Evolutionary conservation across 1,139 yeast genomes (phyloP), one percentile per base, ranked within the genome.

Genomic region (Debaryomyces singareniensis): DNA sequence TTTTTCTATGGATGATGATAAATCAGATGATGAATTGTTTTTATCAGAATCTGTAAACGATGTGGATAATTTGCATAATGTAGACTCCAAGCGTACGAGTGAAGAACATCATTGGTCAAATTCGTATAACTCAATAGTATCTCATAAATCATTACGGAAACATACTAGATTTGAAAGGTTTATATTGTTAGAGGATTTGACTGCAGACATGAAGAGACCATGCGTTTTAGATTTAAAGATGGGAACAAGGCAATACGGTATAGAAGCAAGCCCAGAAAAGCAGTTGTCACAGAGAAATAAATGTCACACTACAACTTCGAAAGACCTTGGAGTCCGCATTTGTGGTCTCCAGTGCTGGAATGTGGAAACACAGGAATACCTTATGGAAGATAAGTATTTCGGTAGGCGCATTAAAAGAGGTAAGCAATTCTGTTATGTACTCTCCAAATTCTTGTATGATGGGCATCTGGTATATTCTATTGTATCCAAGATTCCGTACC

Each of bases 161-260:
- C 66, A 61, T 31, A 73, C 77, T 2, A 53, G 81, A 31, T 77
- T 81, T 29, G 94, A 84, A 52, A 66, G 93, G 42, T 87, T 87
- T 48, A 82, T 93, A 24, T 59, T 93, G n/a, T 63, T 89, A 32
- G 98, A 93, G 49, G 99, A 93, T 56, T 61, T 93, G 32, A 89
- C 97, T 0, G 71, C 79, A 30, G 85, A 86, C 20, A 75, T 91
- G 79, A 63, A 58, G 20, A 72, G 71, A 37, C 97, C 98, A 0
- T 87, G 96, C 51, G 97, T 91, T 1, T 62, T 93, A 35, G 99
- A 93, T 55, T 67, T 93, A 42, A 93, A 93, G 52, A 91, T 93
- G 97, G 99, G 99, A 1, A 89, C 99, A 0, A 69, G 99, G 32
- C 99, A 93, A 55, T 91, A 91, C 46, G 98, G 99, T n/a, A 81